Percentiles rank a stretch among this genome's conserved stretches.
Evolutionary conservation across 805 yeast species (phyloP).

Genomic region (Saccharomycopsis sp.): DNA sequence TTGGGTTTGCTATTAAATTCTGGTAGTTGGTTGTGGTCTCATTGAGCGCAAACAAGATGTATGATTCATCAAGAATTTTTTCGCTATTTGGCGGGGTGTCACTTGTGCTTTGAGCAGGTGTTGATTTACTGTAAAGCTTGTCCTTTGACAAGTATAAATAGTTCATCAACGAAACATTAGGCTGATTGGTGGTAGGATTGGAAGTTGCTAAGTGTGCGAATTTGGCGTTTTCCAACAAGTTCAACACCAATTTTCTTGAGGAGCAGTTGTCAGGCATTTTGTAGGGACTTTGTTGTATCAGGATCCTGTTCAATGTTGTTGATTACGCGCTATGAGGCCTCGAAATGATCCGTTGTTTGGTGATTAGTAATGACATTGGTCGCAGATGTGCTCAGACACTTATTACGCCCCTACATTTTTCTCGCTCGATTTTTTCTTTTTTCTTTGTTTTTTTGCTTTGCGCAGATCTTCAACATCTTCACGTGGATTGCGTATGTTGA

Average conservation of each 20-base stretch:
- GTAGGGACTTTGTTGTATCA: no score
- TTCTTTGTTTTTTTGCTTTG: no score
- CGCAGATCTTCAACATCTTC: no score
- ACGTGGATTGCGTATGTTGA: no score
- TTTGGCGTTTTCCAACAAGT: constrained; percentile 51
- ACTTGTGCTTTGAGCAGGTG: constrained; percentile 1
- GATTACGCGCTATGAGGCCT: no score
- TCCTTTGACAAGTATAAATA: constrained; percentile 56
- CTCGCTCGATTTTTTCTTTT: no score
- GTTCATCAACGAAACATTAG: constrained; percentile 90
- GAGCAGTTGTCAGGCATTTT: constrained; percentile 9
- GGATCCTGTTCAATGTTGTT: no score
- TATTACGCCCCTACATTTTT: no score
- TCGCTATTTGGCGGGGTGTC: constrained; percentile 27
- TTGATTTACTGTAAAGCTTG: constrained; percentile 26
- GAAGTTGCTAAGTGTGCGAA: constrained; percentile 85
- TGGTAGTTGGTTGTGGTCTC: constrained; percentile 65
- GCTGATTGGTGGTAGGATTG: constrained; percentile 47
- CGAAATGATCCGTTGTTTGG: no score
- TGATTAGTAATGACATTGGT: no score
- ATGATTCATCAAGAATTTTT: constrained; percentile 35
- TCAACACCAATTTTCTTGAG: constrained; percentile 24
- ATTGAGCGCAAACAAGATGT: constrained; percentile 67
- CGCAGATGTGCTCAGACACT: no score
- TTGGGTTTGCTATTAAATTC: constrained; percentile 64